phyloP scores from a whole-genome alignment of 2,329 filamentous ascomycete genomes.

The Fusarium burgessii region DNA sequence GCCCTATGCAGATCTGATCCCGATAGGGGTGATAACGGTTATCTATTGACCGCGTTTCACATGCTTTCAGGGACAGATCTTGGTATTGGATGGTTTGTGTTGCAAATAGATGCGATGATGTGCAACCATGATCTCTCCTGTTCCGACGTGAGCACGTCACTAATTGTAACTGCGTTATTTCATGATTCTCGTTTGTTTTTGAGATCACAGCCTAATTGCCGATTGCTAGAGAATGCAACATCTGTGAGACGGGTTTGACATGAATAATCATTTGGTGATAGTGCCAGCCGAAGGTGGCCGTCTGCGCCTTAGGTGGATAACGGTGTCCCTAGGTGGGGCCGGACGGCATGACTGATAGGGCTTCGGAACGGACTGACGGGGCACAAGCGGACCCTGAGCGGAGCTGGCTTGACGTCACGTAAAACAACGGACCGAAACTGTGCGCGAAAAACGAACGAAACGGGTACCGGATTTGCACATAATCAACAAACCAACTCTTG shows the following conservation, averaged over 20 bases:
- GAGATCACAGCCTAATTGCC: slow-evolving; percentile 16
- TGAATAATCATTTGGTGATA: slow-evolving; percentile 35
- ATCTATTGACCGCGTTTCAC: slow-evolving; percentile 37
- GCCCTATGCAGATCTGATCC: slow-evolving; percentile 25
- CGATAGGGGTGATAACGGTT: slow-evolving; percentile 21
- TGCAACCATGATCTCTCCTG: slow-evolving; percentile 1
- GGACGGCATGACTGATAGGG: slow-evolving; percentile 47
- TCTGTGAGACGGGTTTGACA: slow-evolving; percentile 15
- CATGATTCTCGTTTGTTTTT: neutral
- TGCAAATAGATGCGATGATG: neutral
- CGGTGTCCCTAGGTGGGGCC: slow-evolving; percentile 40
- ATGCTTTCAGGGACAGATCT: slow-evolving; percentile 37
- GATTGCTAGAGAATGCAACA: slow-evolving; percentile 17
- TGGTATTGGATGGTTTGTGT: slow-evolving; percentile 11
- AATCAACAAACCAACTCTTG: slow-evolving; percentile 25
- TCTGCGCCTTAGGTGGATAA: slow-evolving; percentile 4
- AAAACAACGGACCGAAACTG: slow-evolving; percentile 40
- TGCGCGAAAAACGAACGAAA: slow-evolving; percentile 24
- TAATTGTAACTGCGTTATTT: neutral
- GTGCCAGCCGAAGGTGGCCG: slow-evolving; percentile 30
- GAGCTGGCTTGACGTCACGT: slow-evolving; percentile 48
- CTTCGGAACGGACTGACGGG: slow-evolving; percentile 39
- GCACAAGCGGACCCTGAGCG: slow-evolving; percentile 31
- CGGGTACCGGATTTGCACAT: slow-evolving; percentile 15
- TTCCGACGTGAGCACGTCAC: slow-evolving; percentile 1